These are phyloP conservation scores for Tylopilus sp. DNA, from an alignment of 768 basidiomycete species.

Conservation along the genomic window DNA sequence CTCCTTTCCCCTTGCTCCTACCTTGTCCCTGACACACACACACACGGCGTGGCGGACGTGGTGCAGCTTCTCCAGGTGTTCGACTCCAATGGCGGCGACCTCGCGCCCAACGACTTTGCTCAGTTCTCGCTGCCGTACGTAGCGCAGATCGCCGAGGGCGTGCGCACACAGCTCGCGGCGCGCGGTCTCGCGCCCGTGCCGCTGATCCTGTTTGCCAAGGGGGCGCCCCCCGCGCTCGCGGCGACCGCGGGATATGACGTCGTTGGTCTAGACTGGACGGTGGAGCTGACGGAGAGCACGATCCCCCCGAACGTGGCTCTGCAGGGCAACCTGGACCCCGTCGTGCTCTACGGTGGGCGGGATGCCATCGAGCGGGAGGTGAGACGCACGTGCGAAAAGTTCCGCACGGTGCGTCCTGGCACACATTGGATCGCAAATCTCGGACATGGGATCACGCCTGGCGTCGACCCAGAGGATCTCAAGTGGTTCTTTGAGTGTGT, in stretches of 20 bases:
- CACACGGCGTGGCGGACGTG: too few species aligned
- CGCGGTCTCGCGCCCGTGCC: slow-evolving; percentile 60
- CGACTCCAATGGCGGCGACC: slow-evolving; percentile 93
- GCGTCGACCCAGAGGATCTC: slow-evolving; percentile 91
- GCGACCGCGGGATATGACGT: slow-evolving; percentile 76
- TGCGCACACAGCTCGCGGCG: slow-evolving; percentile 54
- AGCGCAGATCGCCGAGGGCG: slow-evolving; percentile 64
- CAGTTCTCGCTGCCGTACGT: slow-evolving; percentile 82
- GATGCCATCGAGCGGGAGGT: slow-evolving; percentile 86
- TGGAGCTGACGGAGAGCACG: slow-evolving; percentile 62
- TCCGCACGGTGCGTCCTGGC: slow-evolving; percentile 47
- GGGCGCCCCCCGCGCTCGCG: slow-evolving; percentile 77
- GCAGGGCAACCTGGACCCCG: slow-evolving; percentile 95
- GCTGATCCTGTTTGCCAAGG: slow-evolving; percentile 94
- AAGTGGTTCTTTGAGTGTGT: slow-evolving; percentile 89
- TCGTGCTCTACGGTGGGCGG: slow-evolving; percentile 77
- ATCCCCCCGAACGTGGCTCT: slow-evolving; percentile 64
- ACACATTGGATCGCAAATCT: slow-evolving; percentile 96
- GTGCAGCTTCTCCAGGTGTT: slow-evolving; percentile 90
- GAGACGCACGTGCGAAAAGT: slow-evolving; percentile 76
- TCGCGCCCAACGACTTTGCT: slow-evolving; percentile 83
- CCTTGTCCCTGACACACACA: too few species aligned
- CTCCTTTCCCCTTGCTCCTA: too few species aligned
- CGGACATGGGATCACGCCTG: slow-evolving; percentile 96
- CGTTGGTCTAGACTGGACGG: slow-evolving; percentile 89